A percentile compares a stretch with the other conserved stretches of the same genome.
phyloP scores from a whole-genome alignment of 495 filamentous ascomycete genomes.

The Mycothermus thermophilus region DNA sequence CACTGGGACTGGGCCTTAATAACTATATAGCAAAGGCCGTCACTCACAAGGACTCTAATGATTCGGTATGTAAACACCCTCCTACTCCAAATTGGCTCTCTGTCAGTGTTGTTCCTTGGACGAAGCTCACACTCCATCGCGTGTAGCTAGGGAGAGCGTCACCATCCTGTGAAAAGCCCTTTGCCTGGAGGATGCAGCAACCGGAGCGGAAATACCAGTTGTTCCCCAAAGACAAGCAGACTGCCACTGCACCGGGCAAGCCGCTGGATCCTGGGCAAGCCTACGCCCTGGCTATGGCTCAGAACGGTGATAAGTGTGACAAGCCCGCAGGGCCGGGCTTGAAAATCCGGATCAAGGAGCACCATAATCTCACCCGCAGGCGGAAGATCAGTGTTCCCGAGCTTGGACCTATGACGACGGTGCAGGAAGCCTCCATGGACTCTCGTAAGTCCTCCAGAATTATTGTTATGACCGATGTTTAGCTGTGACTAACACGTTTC shows the following conservation, averaged over 20 bases:
- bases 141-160: constrained; percentile 21
- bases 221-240: constrained; percentile 35
- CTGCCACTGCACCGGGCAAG: constrained; percentile 23
- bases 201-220: constrained; percentile 39
- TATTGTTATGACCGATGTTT: not conserved
- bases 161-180: constrained; percentile 29
- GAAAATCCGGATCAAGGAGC: constrained; percentile 38
- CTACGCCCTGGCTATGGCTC: constrained; percentile 31
- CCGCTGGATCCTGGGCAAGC: constrained; percentile 38
- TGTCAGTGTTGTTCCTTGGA: constrained; percentile 6
- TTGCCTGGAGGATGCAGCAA: constrained; percentile 40
- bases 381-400: constrained; percentile 52
- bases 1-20: constrained; percentile 23
- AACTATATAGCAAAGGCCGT: constrained; percentile 35
- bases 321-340: constrained; percentile 29
- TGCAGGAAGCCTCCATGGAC: constrained; percentile 54
- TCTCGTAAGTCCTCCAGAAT: constrained; percentile 45
- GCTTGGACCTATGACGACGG: constrained; percentile 51
- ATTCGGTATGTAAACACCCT: constrained; percentile 31
- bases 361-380: constrained; percentile 36
- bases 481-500: constrained; percentile 15
- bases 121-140: constrained; percentile 16
- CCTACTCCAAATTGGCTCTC: not conserved
- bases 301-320: constrained; percentile 29
- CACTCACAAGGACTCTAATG: constrained; percentile 29